A percentile compares a stretch with the other conserved stretches of the same genome.
phyloP scores from a whole-genome alignment of 2,329 filamentous ascomycete genomes.

The Hypoxylon sp. region DNA sequence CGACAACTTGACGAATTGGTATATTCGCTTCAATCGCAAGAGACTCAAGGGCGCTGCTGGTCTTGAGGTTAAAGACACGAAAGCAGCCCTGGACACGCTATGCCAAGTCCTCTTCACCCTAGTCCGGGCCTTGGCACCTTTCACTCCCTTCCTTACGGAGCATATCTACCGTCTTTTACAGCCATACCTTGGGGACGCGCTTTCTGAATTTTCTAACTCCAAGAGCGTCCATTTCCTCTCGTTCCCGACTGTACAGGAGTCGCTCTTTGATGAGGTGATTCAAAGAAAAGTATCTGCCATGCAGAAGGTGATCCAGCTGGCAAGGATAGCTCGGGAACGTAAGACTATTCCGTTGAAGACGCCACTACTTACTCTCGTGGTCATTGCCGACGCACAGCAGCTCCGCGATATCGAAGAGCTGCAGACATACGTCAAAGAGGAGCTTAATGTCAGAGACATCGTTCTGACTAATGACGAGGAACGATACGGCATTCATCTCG shows the following conservation, averaged over 20 bases:
- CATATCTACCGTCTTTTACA: slow-evolving; percentile 90
- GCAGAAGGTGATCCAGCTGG: slow-evolving; percentile 96
- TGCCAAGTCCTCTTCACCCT: slow-evolving; percentile 77
- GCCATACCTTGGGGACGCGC: slow-evolving; percentile 80
- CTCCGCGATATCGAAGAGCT: slow-evolving; percentile 88
- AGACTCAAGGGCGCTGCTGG: slow-evolving; percentile 83
- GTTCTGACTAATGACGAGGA: slow-evolving; percentile 87
- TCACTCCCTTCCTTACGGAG: slow-evolving; percentile 95
- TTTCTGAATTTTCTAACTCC: slow-evolving; percentile 71
- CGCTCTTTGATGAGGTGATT: slow-evolving; percentile 87
- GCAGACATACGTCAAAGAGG: slow-evolving; percentile 89
- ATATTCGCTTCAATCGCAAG: slow-evolving; percentile 54
- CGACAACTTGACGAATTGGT: slow-evolving; percentile 88
- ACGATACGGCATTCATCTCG: slow-evolving; percentile 93
- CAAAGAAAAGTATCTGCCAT: slow-evolving; percentile 90
- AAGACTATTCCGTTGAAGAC: slow-evolving; percentile 89
- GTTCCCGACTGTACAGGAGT: slow-evolving; percentile 89
- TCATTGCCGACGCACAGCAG: slow-evolving; percentile 85
- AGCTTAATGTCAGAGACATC: slow-evolving; percentile 89
- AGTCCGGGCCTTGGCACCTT: slow-evolving; percentile 88
- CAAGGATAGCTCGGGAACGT: slow-evolving; percentile 86
- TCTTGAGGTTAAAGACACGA: slow-evolving; percentile 85
- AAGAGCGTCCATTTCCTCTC: slow-evolving; percentile 92
- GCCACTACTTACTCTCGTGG: slow-evolving; percentile 87
- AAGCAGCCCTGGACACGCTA: slow-evolving; percentile 90